Evolutionary conservation across 2,329 filamentous ascomycete species (phyloP), one percentile per base, ranked within the genome.

Genomic region (Grosmannia serpens): DNA sequence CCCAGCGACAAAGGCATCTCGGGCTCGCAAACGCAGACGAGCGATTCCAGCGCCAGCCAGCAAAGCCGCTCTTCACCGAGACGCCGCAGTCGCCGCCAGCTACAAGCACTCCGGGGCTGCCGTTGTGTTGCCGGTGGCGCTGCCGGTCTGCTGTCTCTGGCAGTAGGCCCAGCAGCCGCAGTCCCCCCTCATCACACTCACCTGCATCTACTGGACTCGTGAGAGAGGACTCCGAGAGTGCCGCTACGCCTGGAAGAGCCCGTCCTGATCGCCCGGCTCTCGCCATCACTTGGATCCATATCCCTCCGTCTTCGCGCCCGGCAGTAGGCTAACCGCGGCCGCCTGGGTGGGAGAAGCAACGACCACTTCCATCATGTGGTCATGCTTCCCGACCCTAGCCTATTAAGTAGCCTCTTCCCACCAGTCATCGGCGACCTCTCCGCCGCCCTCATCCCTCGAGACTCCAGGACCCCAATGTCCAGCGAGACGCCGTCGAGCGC

Each of bases 401-500:
- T 35, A 11, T 26, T n/a, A 6, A 33, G 29, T 44, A 50, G 9
- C 26, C 33, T 27, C 27, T 10, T 35, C 13, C 63, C 66, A 22
- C 64, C 63, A 27, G 60, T 67, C 53, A 62, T 64, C 54, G 64
- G 61, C 35, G 35, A 41, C 27, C 38, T n/a, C 38, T 56, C 47
- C 17, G 53, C 20, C 27, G 29, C 54, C 9, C 74, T 75, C 9
- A 70, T 73, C 7, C 1, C 29, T 10, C 26, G 15, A 22, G 46
- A 10, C 11, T 10, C 44, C 54, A 73, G 73, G 62, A 76, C 75
- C 51, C 76, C 78, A 72, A 71, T 74, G 52, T 78, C 77, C 35
- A 75, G 73, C 66, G 79, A 82, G 29, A 72, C 71, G 4, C 70
- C 73, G 26, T 72, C 71, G 59, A 73, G 73, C 27, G 71, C 70